Evolutionary conservation across 345 rosid species (phyloP), one percentile per base, ranked within the genome.

Genomic region (Carallia brachiata): DNA sequence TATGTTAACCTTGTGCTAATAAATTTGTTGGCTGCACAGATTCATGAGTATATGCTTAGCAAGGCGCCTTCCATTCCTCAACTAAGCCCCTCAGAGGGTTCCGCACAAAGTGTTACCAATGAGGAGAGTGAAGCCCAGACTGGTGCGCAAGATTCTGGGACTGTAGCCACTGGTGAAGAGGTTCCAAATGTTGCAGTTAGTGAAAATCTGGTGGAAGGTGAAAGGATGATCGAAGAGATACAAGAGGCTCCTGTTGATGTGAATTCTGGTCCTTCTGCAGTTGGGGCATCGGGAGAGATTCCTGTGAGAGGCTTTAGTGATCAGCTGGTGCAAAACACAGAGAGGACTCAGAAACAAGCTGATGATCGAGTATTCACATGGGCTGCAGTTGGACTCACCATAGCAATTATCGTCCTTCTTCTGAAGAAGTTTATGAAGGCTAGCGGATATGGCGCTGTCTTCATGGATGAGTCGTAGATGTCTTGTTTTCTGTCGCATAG

Each of bases 341-440:
- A 34, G 61, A 77, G 61, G 23, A 78, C 78, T 69, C 93, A 83
- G 61, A 92, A 67, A 78, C 90, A 89, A 36, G 88, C 85, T 19
- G 98, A 90, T 68, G 98, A 94, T 73, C 85, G 90, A 34, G 34
- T 94, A 62, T 87, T 91, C 77, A 90, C 95, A 0, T 84, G 75
- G 96, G 97, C 98, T 6, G 96, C 92, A 0, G 85, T 90, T 53
- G 99, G 97, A 63, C 93, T 95, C 50, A 83, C 97, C 36, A 65
- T 95, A 12, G 97, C 97, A 18, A 94, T 92, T 69, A 56, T 92
- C 79, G 92, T 81, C 78, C 98, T 94, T 70, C 78, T 94, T 73
- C 78, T 94, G 76, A 92, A 90, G 86, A 95, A 95, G 82, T 87
- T 90, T 67, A 82, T 90, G 85, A 84, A 91, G 80, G 81, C 97